Base-by-base conservation (phyloP, 2,329 filamentous ascomycete genomes). In the Biscogniauxia marginata region DNA sequence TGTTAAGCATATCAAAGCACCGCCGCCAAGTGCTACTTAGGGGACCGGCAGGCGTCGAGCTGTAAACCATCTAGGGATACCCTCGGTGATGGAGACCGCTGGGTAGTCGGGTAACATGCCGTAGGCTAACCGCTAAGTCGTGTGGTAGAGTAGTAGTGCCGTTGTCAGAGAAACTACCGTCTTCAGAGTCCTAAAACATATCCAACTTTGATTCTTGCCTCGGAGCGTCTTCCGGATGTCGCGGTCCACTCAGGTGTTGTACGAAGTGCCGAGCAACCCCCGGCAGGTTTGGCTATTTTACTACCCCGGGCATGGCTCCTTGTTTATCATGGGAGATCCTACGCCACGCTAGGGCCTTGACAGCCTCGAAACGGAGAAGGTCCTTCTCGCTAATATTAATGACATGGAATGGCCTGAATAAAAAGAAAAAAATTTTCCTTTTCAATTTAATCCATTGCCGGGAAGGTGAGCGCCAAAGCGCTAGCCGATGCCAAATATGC, bases 401-500 rank as follows among this genome's bases (percentile, higher is more conserved):
- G 30, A 39, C 30, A 39, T 39, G 30, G 30, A 39, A 39, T 11
- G 30, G 30, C 30, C 30, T 39, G 30, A 39, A 39, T 39, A 39
- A 21, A 58, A 56, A 16, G 30, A 39, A 39, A 16, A 39, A 21
- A 58, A 56, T 60, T 64, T 64, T 56, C 54, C 30, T 54, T 50
- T 30, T 25, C 44, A 49, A 49, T 34, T 49, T 25, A 48, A 16
- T 48, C 7, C 21, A 18, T 7, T 7, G 22, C 20, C 46, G 46
- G 51, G 51, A 55, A 22, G 52, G 54, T 50, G 59, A 59, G 58
- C 52, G 49, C 52, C 30, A 16, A 39, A 39, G 52, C 54, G 56
- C 55, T 55, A 58, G 44, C 54, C 46, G 55, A 54, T 55, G 50
- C 56, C 45, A 59, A 57, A 52, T 55, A 57, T 59, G 58, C 46